A percentile compares a stretch with the other conserved stretches of the same genome.
Evolutionary conservation across 495 filamentous ascomycete species (phyloP).

Genomic region (Xylaria castorea): DNA sequence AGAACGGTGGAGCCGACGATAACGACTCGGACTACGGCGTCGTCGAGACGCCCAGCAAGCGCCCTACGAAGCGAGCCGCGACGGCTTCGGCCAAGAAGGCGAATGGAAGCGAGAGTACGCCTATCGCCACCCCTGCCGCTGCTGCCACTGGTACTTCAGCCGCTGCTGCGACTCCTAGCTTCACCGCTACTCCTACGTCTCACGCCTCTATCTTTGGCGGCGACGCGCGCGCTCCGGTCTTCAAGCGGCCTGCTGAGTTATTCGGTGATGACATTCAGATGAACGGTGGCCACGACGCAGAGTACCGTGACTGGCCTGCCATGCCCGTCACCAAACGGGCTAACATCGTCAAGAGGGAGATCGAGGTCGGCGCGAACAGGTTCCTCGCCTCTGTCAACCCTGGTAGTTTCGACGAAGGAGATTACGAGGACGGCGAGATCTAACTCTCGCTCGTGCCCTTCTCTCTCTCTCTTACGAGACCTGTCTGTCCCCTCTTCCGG

Average conservation of each 20-base stretch:
- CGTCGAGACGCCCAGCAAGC: conserved; percentile 31
- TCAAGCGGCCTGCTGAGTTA: neutral
- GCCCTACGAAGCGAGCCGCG: conserved; percentile 19
- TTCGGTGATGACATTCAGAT: neutral
- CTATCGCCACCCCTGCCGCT: conserved; percentile 24
- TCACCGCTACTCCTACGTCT: neutral
- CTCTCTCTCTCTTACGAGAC: neutral
- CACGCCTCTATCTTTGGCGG: conserved; percentile 32
- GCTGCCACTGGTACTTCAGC: neutral
- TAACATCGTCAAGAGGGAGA: neutral
- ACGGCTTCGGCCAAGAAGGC: neutral
- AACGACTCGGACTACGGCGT: conserved; percentile 32
- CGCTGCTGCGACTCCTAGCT: neutral
- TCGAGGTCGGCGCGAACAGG: neutral
- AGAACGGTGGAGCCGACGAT: conserved; percentile 34
- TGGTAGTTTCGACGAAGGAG: neutral
- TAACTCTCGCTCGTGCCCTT: conserved; percentile 3
- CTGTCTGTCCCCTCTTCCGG: neutral
- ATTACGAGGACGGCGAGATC: conserved; percentile 31
- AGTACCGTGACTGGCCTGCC: neutral
- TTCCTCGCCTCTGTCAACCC: neutral
- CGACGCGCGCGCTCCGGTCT: neutral
- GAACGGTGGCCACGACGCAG: neutral
- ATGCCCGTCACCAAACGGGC: neutral
- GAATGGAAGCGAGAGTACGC: conserved; percentile 6